Percentiles rank a stretch among this genome's conserved stretches.
phyloP scores from a whole-genome alignment of 2,329 filamentous ascomycete genomes.

The Emericellopsis atlantica region DNA sequence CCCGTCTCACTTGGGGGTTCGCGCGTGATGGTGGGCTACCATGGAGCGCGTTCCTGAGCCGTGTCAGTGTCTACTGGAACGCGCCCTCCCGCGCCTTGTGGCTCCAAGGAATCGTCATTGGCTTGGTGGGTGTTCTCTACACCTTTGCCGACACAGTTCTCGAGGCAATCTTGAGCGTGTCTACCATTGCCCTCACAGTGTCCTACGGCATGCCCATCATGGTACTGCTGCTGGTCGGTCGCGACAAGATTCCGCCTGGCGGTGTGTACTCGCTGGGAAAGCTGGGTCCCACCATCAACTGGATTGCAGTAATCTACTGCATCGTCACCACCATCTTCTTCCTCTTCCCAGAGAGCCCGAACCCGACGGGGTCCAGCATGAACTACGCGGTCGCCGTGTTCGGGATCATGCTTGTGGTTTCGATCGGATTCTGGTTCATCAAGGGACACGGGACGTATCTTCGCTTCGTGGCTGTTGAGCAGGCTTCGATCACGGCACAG shows the following conservation, averaged over 20 bases:
- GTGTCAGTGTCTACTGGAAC: constrained; percentile 24
- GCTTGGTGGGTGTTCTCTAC: constrained; percentile 30
- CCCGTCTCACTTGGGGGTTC: constrained; percentile 29
- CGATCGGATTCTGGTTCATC: constrained; percentile 27
- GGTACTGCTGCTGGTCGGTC: constrained; percentile 25
- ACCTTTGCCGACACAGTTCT: constrained; percentile 32
- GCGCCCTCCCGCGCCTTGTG: constrained; percentile 30
- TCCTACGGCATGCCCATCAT: constrained; percentile 24
- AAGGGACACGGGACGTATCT: constrained; percentile 24
- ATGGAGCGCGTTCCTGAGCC: constrained; percentile 22
- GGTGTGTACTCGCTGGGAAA: constrained; percentile 24
- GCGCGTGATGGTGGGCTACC: constrained; percentile 25
- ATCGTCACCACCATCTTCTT: constrained; percentile 30
- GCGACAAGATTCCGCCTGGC: constrained; percentile 27
- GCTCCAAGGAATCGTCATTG: constrained; percentile 22
- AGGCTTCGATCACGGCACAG: neutral
- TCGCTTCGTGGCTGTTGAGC: constrained; percentile 9
- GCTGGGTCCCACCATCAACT: constrained; percentile 20
- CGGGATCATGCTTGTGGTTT: constrained; percentile 29
- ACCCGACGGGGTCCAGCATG: constrained; percentile 26
- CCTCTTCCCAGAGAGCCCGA: constrained; percentile 27
- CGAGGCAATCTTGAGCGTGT: constrained; percentile 32
- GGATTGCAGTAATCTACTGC: constrained; percentile 29
- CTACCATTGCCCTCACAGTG: constrained; percentile 32
- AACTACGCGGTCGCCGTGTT: constrained; percentile 35